Conservation (phyloP, 768 basidiomycete genomes). For the Termitomyces eurrhizus region DNA sequence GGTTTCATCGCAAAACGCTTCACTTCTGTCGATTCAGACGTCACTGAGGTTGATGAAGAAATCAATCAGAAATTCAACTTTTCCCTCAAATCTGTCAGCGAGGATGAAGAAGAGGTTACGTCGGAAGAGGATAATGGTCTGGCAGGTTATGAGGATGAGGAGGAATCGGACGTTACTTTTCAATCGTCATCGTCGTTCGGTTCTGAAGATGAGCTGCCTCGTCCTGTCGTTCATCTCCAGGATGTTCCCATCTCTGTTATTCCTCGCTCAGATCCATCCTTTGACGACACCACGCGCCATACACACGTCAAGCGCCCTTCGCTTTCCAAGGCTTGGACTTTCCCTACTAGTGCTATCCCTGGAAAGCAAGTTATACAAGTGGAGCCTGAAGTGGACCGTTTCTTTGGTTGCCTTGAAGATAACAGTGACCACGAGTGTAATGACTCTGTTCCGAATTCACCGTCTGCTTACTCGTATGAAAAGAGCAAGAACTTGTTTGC, state of each 20-base stretch:
- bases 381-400: conserved; percentile 55
- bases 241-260: conserved; percentile 18
- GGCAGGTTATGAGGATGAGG: conserved; percentile 69
- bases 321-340: conserved; percentile 69
- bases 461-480: conserved; percentile 45
- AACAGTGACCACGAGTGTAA: conserved; percentile 31
- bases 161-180: conserved; percentile 49
- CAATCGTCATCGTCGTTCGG: conserved; percentile 51
- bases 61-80: conserved; percentile 36
- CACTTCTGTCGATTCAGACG: conserved; percentile 59
- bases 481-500: conserved; percentile 60
- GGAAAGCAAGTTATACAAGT: conserved; percentile 19
- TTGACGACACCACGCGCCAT: conserved; percentile 22
- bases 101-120: conserved; percentile 42
- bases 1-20: conserved; percentile 34
- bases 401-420: conserved; percentile 71
- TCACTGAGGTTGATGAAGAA: conserved; percentile 68
- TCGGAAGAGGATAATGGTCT: conserved; percentile 56
- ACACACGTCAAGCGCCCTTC: conserved; percentile 34
- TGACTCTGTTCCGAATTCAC: conserved; percentile 38
- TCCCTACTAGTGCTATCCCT: conserved; percentile 37
- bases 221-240: conserved; percentile 25
- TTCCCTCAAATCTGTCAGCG: conserved; percentile 52
- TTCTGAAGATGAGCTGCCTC: conserved; percentile 47
- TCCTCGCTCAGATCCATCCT: conserved; percentile 19